Percentiles rank a stretch among this genome's conserved stretches.
These are phyloP conservation scores for Euphorbia schlechtendalii DNA, from an alignment of 441 rosid species.

Conservation along the genomic window DNA sequence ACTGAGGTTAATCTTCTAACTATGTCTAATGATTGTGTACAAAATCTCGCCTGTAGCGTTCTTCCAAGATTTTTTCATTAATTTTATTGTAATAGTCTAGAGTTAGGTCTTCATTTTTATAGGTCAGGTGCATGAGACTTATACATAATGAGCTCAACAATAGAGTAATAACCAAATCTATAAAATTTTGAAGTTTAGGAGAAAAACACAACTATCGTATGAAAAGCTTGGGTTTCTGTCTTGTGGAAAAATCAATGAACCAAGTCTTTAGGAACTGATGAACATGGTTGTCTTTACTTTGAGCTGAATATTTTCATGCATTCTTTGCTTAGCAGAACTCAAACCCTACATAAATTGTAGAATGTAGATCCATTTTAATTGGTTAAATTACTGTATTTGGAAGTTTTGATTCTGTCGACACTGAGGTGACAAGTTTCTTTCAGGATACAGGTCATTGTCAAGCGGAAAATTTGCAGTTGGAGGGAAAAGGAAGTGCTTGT, in stretches of 20 bases:
- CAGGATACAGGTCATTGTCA: constrained; percentile 41
- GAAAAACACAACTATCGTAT: not conserved
- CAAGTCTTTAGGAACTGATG: constrained; percentile 2
- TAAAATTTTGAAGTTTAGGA: constrained; percentile 1
- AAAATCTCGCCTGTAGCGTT: constrained; percentile 11
- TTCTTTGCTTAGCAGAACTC: constrained; percentile 1
- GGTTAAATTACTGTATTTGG: not conserved
- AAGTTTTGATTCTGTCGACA: constrained; percentile 21
- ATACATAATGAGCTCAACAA: not conserved
- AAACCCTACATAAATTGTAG: not conserved
- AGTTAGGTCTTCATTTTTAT: not conserved
- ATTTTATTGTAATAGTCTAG: not conserved
- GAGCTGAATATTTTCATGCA: not conserved
- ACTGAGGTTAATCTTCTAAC: constrained; percentile 40
- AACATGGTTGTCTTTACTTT: not conserved
- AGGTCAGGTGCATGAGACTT: not conserved
- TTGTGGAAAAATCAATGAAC: not conserved
- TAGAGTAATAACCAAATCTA: not conserved
- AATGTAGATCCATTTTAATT: constrained; percentile 5
- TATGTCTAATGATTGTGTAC: constrained; percentile 10
- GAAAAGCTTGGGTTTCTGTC: not conserved
- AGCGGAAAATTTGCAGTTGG: constrained; percentile 31
- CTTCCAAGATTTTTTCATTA: not conserved
- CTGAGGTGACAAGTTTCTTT: constrained; percentile 31
- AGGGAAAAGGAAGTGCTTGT: constrained; percentile 8